phyloP scores from a whole-genome alignment of 1,284 basidiomycete genomes.

The Rhodotorula mucilaginosa region DNA sequence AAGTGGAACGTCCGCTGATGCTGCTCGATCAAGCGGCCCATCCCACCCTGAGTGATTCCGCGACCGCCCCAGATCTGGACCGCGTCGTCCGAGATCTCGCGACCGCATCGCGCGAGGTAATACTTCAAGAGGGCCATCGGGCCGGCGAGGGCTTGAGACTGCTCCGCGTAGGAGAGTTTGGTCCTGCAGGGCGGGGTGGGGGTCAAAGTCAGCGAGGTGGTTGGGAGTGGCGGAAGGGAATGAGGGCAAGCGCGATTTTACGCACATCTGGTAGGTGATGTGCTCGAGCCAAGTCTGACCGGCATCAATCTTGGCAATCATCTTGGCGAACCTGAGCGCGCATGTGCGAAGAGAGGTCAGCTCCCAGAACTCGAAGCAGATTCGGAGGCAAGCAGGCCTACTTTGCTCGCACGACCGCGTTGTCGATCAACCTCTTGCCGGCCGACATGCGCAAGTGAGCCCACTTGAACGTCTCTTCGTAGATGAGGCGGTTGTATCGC shows the following conservation, averaged over 20 bases:
- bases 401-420: constrained; percentile 49
- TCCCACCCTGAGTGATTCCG: constrained; percentile 68
- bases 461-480: constrained; percentile 43
- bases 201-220: neutral
- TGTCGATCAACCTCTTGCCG: constrained; percentile 47
- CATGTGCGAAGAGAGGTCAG: neutral
- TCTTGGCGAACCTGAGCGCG: constrained; percentile 35
- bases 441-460: constrained; percentile 42
- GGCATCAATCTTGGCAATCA: constrained; percentile 41
- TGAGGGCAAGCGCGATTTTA: neutral
- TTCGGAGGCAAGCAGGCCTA: constrained; percentile 16
- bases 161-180: constrained; percentile 41
- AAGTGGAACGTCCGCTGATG: constrained; percentile 24
- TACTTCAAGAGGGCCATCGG: constrained; percentile 37
- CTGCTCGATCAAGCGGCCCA: constrained; percentile 15
- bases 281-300: constrained; percentile 42
- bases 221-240: neutral
- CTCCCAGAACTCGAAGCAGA: neutral
- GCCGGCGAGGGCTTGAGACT: constrained; percentile 40
- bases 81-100: constrained; percentile 36
- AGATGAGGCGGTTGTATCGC: constrained; percentile 35
- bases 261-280: constrained; percentile 37
- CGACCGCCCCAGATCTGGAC: constrained; percentile 47
- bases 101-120: constrained; percentile 27
- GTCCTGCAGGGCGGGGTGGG: constrained; percentile 24